Percentiles rank a stretch among this genome's conserved stretches.
Evolutionary conservation across 805 yeast species (phyloP).

Genomic region (Starmerella riodocensis): DNA sequence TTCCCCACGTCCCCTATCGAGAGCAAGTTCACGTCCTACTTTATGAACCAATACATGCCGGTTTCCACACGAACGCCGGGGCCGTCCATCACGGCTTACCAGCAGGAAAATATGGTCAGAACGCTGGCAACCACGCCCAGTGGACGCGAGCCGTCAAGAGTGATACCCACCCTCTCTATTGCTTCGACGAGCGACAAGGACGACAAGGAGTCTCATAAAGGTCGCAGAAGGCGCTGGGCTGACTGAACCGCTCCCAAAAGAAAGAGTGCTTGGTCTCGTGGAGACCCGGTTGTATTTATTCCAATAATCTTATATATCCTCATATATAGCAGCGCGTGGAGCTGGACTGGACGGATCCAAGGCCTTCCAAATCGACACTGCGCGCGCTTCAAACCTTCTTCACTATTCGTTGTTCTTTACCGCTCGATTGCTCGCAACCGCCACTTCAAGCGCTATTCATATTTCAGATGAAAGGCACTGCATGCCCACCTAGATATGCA

Average conservation of each 20-base stretch:
- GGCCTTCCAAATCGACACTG: no score
- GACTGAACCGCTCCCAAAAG: slow-evolving; percentile 10
- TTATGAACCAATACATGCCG: slow-evolving; percentile 32
- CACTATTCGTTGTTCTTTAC: no score
- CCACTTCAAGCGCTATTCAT: no score
- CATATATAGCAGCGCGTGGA: no score
- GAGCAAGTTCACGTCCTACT: slow-evolving; percentile 36
- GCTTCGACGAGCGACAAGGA: not conserved
- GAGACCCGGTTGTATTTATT: no score
- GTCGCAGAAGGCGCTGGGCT: slow-evolving; percentile 17
- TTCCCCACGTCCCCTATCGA: slow-evolving; percentile 58
- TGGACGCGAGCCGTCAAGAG: slow-evolving; percentile 44
- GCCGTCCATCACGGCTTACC: slow-evolving; percentile 59
- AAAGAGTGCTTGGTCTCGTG: not conserved
- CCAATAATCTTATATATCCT: no score
- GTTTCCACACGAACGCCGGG: slow-evolving; percentile 70
- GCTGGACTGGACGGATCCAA: no score
- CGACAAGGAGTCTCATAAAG: slow-evolving; percentile 4
- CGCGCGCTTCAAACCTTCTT: no score
- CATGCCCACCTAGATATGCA: no score
- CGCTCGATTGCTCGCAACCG: no score
- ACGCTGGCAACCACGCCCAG: slow-evolving; percentile 51
- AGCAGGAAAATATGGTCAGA: slow-evolving; percentile 55
- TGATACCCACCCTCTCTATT: slow-evolving; percentile 14
- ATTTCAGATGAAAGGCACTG: no score